These are phyloP conservation scores for Thalassiosira ordinaria DNA, from an alignment of 352 stramenopile genomes.

Conservation along the genomic window DNA sequence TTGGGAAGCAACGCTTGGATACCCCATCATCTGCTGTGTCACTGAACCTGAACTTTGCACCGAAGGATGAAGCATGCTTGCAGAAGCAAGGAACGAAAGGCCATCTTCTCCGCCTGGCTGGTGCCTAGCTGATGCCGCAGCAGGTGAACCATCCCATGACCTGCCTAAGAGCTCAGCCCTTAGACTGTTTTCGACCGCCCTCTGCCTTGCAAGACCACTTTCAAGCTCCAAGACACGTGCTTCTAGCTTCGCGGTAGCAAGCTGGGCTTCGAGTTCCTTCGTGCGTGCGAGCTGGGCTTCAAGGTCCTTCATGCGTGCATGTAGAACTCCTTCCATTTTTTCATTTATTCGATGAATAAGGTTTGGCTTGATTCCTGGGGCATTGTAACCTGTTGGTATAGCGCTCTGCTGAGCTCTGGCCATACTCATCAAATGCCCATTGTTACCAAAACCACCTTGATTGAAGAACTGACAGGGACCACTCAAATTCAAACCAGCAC, in stretches of 20 bases:
- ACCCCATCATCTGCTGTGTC: too few species aligned
- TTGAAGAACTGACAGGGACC: too few species aligned
- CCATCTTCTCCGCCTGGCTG: neutral
- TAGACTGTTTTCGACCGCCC: neutral
- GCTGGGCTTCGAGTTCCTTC: conserved; percentile 3
- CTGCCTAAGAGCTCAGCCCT: neutral
- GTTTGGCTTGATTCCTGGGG: too few species aligned
- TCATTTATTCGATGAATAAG: too few species aligned
- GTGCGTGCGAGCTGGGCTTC: neutral
- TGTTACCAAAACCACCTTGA: too few species aligned
- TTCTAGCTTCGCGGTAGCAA: neutral
- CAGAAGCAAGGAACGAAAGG: conserved; percentile 15
- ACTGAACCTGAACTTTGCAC: too few species aligned
- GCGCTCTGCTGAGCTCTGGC: too few species aligned
- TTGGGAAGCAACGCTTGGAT: too few species aligned
- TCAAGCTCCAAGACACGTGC: conserved; percentile 3
- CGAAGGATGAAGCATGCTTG: conserved; percentile 20
- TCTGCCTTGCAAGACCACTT: neutral
- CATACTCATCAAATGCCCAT: too few species aligned
- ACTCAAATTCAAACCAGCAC: too few species aligned
- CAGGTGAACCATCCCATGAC: neutral
- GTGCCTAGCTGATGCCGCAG: neutral
- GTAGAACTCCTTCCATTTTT: neutral
- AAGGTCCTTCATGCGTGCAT: neutral
- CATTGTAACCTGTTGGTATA: too few species aligned